Evolutionary conservation across 1,284 basidiomycete genomes (phyloP).

Genomic region (Leccinum pachyderme): DNA sequence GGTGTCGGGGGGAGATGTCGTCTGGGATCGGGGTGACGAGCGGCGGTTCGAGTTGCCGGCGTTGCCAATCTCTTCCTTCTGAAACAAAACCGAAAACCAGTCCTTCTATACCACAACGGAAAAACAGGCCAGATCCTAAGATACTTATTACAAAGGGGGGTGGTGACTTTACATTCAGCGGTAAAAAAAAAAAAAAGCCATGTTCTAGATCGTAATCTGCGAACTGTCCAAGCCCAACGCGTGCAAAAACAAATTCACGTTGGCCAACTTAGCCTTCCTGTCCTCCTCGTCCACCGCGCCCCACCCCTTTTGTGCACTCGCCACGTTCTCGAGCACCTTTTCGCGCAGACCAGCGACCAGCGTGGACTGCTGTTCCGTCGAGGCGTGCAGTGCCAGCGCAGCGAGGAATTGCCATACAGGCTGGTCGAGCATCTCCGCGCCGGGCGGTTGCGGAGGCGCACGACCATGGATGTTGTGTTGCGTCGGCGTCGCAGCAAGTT

Average conservation of each 20-base stretch:
- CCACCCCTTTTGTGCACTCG: constrained; percentile 75
- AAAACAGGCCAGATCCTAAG: constrained; percentile 8
- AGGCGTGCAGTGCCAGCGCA: constrained; percentile 83
- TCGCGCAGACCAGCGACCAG: constrained; percentile 88
- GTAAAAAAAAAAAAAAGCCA: not conserved
- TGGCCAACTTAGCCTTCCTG: constrained; percentile 64
- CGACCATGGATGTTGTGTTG: constrained; percentile 31
- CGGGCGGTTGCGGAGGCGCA: constrained; percentile 51
- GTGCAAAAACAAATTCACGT: constrained; percentile 85
- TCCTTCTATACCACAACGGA: constrained; percentile 20
- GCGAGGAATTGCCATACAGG: constrained; percentile 93
- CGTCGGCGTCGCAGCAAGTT: constrained; percentile 38
- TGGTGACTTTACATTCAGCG: not conserved
- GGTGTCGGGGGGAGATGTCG: constrained; percentile 54
- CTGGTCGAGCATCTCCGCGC: constrained; percentile 81
- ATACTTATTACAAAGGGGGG: not conserved
- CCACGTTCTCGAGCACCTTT: constrained; percentile 87
- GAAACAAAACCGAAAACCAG: constrained; percentile 17
- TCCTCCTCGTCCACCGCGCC: constrained; percentile 63
- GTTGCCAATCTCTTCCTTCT: constrained; percentile 13
- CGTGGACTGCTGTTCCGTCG: constrained; percentile 80
- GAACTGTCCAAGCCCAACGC: constrained; percentile 83
- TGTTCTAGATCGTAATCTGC: constrained; percentile 63
- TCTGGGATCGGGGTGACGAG: constrained; percentile 41
- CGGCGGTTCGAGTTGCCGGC: constrained; percentile 24